These are phyloP conservation scores for Comarum palustre DNA, from an alignment of 306 rosid species.

Conservation along the genomic window DNA sequence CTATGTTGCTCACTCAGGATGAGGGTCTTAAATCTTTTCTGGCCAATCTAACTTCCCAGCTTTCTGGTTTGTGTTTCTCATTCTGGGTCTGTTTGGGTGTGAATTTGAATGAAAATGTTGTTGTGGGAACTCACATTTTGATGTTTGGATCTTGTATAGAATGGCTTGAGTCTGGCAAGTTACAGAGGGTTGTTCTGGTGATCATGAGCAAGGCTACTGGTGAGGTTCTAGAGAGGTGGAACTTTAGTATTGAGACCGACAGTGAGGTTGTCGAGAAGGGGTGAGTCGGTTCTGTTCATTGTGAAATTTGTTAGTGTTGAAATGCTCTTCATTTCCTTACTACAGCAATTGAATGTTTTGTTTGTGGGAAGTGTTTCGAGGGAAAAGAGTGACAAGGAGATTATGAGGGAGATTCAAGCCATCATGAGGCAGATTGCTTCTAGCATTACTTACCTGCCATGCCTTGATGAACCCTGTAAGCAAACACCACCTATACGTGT, in stretches of 20 bases:
- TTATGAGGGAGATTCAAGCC: constrained; percentile 99
- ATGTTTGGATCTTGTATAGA: constrained; percentile 45
- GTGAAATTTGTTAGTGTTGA: neutral
- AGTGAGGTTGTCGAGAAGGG: constrained; percentile 77
- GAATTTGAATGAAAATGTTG: neutral
- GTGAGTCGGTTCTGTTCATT: constrained; percentile 28
- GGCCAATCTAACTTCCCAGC: constrained; percentile 70
- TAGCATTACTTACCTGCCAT: constrained; percentile 94
- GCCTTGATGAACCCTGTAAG: constrained; percentile 89
- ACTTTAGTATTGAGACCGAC: constrained; percentile 93
- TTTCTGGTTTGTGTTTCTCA: constrained; percentile 51
- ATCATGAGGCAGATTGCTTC: constrained; percentile 99
- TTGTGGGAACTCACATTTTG: neutral
- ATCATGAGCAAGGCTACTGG: constrained; percentile 67
- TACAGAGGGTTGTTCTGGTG: constrained; percentile 91
- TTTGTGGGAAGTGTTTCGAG: constrained; percentile 50
- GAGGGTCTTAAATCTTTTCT: constrained; percentile 85
- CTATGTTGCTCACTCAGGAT: constrained; percentile 91
- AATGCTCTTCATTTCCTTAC: neutral
- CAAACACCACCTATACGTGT: neutral
- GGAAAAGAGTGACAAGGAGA: constrained; percentile 97
- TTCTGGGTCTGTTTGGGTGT: constrained; percentile 4
- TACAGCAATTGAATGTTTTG: neutral
- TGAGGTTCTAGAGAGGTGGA: constrained; percentile 98
- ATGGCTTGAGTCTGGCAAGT: constrained; percentile 98